Evolutionary conservation across 2,329 filamentous ascomycete genomes (phyloP).

Genomic region (Tolypocladium sp.): DNA sequence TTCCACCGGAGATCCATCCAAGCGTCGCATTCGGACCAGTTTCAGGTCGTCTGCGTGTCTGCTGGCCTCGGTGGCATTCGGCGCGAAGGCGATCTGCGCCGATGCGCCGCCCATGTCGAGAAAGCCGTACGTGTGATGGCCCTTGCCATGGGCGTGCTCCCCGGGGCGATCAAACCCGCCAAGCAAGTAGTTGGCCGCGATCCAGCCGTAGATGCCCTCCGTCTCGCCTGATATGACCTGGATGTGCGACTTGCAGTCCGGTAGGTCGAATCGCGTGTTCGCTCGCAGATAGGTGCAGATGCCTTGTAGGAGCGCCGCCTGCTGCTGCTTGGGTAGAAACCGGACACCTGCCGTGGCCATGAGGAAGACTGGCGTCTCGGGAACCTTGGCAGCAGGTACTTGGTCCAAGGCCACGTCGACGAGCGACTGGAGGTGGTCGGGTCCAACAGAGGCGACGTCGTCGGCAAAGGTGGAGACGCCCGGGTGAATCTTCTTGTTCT

Average conservation of each 20-base stretch:
- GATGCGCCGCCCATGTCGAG: conserved; percentile 98
- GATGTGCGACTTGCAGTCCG: conserved; percentile 83
- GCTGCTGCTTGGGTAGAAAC: conserved; percentile 65
- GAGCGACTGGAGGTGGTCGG: conserved; percentile 70
- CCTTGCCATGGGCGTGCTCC: conserved; percentile 71
- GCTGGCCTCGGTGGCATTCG: conserved; percentile 80
- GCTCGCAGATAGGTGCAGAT: conserved; percentile 75
- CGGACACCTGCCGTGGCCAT: conserved; percentile 96
- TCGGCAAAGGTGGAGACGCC: conserved; percentile 87
- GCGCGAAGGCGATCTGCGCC: conserved; percentile 94
- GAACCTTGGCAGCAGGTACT: conserved; percentile 66
- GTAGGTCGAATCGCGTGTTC: conserved; percentile 72
- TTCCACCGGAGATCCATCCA: conserved; percentile 70
- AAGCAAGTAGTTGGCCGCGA: conserved; percentile 90
- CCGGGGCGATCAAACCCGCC: conserved; percentile 78
- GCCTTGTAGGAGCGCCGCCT: conserved; percentile 61
- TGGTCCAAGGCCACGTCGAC: conserved; percentile 73
- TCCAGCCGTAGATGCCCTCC: conserved; percentile 93
- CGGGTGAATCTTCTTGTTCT: conserved; percentile 88
- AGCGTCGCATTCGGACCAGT: conserved; percentile 70
- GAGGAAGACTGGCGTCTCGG: conserved; percentile 84
- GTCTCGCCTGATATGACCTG: conserved; percentile 95
- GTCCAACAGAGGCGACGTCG: conserved; percentile 65
- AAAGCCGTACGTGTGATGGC: conserved; percentile 92
- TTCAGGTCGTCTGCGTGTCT: conserved; percentile 88